These are phyloP conservation scores for Metschnikowia sp. DNA, from an alignment of 805 yeast genomes.

Conservation along the genomic window DNA sequence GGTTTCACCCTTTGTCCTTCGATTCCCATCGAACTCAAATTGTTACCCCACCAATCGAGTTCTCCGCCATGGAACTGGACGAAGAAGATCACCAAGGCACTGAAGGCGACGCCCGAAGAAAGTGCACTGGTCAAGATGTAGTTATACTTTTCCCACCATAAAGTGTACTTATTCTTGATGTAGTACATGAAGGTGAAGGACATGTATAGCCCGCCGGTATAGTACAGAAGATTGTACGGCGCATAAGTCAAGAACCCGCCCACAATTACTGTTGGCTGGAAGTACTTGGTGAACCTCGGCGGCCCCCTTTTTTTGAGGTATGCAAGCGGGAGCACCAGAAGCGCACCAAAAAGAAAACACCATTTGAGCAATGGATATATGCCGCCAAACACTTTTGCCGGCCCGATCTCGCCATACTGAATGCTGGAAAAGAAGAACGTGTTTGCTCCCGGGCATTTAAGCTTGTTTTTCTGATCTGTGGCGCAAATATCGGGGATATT, in stretches of 20 bases:
- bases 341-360: slow-evolving; percentile 56
- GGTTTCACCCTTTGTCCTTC: slow-evolving; percentile 29
- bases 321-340: slow-evolving; percentile 36
- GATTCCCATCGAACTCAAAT: slow-evolving; percentile 29
- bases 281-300: slow-evolving; percentile 24
- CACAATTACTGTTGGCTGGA: slow-evolving; percentile 55
- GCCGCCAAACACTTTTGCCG: slow-evolving; percentile 55
- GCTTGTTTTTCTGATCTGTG: slow-evolving; percentile 31
- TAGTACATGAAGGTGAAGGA: slow-evolving; percentile 58
- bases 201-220: slow-evolving; percentile 59
- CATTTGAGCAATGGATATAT: slow-evolving; percentile 53
- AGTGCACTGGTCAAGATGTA: slow-evolving; percentile 58
- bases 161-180: slow-evolving; percentile 44
- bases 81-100: slow-evolving; percentile 58
- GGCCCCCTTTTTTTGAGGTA: slow-evolving; percentile 38
- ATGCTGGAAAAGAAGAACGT: slow-evolving; percentile 52
- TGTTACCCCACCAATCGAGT: slow-evolving; percentile 67
- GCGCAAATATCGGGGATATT: slow-evolving; percentile 37
- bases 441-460: slow-evolving; percentile 43
- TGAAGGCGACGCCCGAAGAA: slow-evolving; percentile 60
- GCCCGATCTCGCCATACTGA: slow-evolving; percentile 57
- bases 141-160: slow-evolving; percentile 74
- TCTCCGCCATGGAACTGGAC: slow-evolving; percentile 42
- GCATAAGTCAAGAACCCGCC: slow-evolving; percentile 49
- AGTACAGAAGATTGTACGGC: slow-evolving; percentile 50